Evolutionary conservation across 2,329 filamentous ascomycete genomes (phyloP), one percentile per base, ranked within the genome.

Genomic region (Dissoconium aciculare): DNA sequence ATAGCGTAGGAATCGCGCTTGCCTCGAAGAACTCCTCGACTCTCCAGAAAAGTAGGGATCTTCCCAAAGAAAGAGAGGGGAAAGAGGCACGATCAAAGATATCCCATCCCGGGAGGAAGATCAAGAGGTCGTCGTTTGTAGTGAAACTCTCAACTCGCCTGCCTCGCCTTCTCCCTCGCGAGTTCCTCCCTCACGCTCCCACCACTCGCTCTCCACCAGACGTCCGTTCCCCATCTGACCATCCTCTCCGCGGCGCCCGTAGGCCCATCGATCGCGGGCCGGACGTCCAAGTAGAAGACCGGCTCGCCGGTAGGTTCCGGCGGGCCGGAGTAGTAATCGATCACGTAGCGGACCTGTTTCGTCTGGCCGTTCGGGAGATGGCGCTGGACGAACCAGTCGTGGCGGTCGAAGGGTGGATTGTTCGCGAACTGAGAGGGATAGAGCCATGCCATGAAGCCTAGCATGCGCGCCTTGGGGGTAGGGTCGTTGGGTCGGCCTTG

Each of bases 311-410:
- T 80, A 2, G 77, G 72, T 49, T 91, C 83, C 1, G 79, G 77
- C 14, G 76, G 74, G 4, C 75, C 87, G 17, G 78, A 77, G 57
- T 95, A 95, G 58, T 93, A 95, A 56, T 98, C 89, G 53, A 98
- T 98, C 33, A 98, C 74, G 54, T 98, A 98, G 47, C 89, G 73
- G 27, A 94, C 65, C 61, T 94, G 77, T 52, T 76, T 78, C 46
- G 63, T 66, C 35, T 74, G 54, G 15, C 80, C 81, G 32, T 74
- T 65, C 4, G 64, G 60, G 28, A 69, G 58, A 17, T 77, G 68
- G 39, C 89, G 69, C 41, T 80, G 69, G 25, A 98, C 80, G 51
- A 78, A 95, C 89, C 89, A 98, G 54, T 98, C 89, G 54, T 98
- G 89, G 38, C 89, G 74, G 57, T 98, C 89, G 48, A 98, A 98